A percentile compares a stretch with the other conserved stretches of the same genome.
phyloP scores from a whole-genome alignment of 2,329 filamentous ascomycete genomes.

The Aspergillus phoenicis region DNA sequence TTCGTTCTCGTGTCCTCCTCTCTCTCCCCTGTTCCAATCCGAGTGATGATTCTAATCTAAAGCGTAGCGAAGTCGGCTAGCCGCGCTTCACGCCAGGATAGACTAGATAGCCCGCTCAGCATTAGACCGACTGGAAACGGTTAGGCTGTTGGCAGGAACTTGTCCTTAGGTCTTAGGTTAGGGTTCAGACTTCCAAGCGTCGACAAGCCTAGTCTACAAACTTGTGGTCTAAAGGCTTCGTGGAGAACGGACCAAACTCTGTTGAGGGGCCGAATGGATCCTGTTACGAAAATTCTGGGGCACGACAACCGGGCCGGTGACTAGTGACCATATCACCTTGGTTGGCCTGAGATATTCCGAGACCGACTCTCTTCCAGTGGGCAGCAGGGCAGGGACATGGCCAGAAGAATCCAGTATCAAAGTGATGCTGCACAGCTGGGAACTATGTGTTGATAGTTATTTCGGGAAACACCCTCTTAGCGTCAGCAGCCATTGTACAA shows the following conservation, averaged over 20 bases:
- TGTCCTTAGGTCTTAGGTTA: constrained; percentile 12
- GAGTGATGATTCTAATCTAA: background rate
- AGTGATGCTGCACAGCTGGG: background rate
- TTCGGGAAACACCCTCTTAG: background rate
- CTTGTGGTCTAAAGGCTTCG: constrained; percentile 20
- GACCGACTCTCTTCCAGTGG: constrained; percentile 9
- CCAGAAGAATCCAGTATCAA: background rate
- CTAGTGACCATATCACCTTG: constrained; percentile 6
- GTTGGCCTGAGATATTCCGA: constrained; percentile 10
- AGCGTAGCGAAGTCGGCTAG: background rate
- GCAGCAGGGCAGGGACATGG: background rate
- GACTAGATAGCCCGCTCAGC: background rate
- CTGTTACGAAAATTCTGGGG: constrained; percentile 28
- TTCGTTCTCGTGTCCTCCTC: background rate
- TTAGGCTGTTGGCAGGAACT: constrained; percentile 1
- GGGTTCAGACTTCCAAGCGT: constrained; percentile 14
- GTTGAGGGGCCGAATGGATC: constrained; percentile 20
- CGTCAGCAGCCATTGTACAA: constrained; percentile 3
- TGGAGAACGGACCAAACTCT: constrained; percentile 17
- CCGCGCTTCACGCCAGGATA: constrained; percentile 8
- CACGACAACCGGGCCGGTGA: constrained; percentile 22
- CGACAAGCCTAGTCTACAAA: background rate
- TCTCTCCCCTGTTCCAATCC: background rate
- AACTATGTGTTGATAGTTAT: constrained; percentile 1
- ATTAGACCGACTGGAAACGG: background rate